phyloP scores from a whole-genome alignment of 176 grass and related monocot species.

The Aegilops speltoides region DNA sequence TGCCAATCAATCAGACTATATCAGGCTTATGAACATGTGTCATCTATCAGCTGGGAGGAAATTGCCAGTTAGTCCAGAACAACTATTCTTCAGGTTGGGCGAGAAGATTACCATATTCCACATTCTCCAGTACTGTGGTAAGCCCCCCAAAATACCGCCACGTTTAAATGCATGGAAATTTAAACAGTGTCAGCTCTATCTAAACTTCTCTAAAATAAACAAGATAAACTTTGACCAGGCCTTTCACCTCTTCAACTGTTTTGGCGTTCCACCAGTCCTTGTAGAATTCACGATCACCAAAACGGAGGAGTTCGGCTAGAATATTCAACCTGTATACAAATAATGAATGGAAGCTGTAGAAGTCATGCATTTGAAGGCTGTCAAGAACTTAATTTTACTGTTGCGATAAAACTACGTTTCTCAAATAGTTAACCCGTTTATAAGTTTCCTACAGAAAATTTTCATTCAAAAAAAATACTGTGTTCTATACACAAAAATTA shows the following conservation, averaged over 20 bases:
- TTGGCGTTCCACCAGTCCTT: slow-evolving; percentile 99
- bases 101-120: slow-evolving; percentile 93
- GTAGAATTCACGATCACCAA: slow-evolving; percentile 99
- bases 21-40: background rate
- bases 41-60: background rate
- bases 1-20: slow-evolving; percentile 16
- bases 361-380: background rate
- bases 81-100: background rate
- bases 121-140: slow-evolving; percentile 95
- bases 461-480: too few relatives aligned
- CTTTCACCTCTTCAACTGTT: slow-evolving; percentile 91
- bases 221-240: slow-evolving; percentile 1
- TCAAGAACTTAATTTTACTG: background rate
- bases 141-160: slow-evolving; percentile 32
- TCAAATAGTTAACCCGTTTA: background rate
- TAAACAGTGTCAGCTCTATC: slow-evolving; percentile 41
- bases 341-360: slow-evolving; percentile 20
- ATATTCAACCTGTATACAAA: slow-evolving; percentile 76
- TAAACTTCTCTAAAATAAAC: slow-evolving; percentile 8
- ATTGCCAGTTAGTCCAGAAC: background rate
- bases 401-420: background rate
- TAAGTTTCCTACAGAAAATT: background rate
- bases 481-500: background rate
- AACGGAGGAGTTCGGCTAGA: slow-evolving; percentile 79
- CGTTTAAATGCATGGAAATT: slow-evolving; percentile 29